phyloP scores from a whole-genome alignment of 305 asterid genomes.

The Solanum aculeatissimum region DNA sequence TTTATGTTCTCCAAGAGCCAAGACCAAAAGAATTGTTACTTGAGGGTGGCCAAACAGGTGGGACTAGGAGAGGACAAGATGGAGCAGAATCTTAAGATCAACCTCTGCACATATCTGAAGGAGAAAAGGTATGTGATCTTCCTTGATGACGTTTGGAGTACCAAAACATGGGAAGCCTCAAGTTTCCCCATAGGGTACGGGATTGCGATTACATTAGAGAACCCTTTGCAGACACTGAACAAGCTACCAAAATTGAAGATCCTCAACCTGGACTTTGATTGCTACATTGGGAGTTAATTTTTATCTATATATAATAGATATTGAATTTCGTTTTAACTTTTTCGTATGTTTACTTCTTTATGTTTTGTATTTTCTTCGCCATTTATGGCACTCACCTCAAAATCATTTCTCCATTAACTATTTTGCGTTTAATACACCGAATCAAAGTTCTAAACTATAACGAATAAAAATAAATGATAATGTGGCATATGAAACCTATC shows the following conservation, averaged over 20 bases:
- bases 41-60: constrained; percentile 9
- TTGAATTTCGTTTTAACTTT: not conserved
- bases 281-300: not conserved
- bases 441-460: too few species aligned
- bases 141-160: constrained; percentile 8
- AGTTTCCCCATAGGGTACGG: not conserved
- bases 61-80: not conserved
- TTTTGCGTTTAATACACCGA: not conserved
- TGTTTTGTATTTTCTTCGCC: not conserved
- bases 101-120: not conserved
- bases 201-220: not conserved
- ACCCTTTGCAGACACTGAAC: not conserved
- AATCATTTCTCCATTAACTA: too few species aligned
- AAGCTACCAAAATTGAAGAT: not conserved
- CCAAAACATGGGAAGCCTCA: not conserved
- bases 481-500: not conserved
- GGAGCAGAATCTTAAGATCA: not conserved
- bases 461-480: not conserved
- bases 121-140: constrained; percentile 1
- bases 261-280: not conserved
- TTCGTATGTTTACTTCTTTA: not conserved
- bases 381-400: too few species aligned
- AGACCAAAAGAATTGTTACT: not conserved
- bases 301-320: not conserved
- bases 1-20: constrained; percentile 5